A percentile compares a stretch with the other conserved stretches of the same genome.
phyloP scores from a whole-genome alignment of 2,329 filamentous ascomycete genomes.

The Aspergillus udagawae region DNA sequence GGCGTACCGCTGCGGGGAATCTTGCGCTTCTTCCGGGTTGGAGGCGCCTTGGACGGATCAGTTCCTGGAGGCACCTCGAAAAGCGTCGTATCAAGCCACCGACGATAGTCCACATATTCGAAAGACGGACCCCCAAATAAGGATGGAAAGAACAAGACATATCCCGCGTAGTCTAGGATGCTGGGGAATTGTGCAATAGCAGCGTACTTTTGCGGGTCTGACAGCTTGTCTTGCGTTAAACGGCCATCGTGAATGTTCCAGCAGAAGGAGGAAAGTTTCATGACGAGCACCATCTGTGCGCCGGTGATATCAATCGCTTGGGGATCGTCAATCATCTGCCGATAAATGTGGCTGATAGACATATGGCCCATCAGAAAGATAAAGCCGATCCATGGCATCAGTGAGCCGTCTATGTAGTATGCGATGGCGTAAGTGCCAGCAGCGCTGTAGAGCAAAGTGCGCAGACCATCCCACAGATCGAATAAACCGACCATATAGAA shows the following conservation, averaged over 20 bases:
- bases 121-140: slow-evolving; percentile 88
- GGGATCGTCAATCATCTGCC: slow-evolving; percentile 67
- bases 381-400: slow-evolving; percentile 98
- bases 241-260: slow-evolving; percentile 97
- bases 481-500: slow-evolving; percentile 95
- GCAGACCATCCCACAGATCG: slow-evolving; percentile 80
- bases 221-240: slow-evolving; percentile 72
- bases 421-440: slow-evolving; percentile 79
- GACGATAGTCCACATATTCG: slow-evolving; percentile 87
- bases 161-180: slow-evolving; percentile 78
- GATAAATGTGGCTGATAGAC: slow-evolving; percentile 81
- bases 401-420: slow-evolving; percentile 75
- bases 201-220: slow-evolving; percentile 78
- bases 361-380: slow-evolving; percentile 93
- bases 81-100: slow-evolving; percentile 91
- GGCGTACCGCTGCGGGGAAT: slow-evolving; percentile 89
- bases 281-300: slow-evolving; percentile 96
- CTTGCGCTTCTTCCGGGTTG: slow-evolving; percentile 82
- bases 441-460: slow-evolving; percentile 75
- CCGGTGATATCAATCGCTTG: slow-evolving; percentile 78
- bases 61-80: slow-evolving; percentile 78
- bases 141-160: slow-evolving; percentile 92
- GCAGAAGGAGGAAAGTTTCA: slow-evolving; percentile 95
- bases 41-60: slow-evolving; percentile 81
- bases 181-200: slow-evolving; percentile 70